Conservation (phyloP, 257 asterid species). For the Gentiana macrophylla region DNA sequence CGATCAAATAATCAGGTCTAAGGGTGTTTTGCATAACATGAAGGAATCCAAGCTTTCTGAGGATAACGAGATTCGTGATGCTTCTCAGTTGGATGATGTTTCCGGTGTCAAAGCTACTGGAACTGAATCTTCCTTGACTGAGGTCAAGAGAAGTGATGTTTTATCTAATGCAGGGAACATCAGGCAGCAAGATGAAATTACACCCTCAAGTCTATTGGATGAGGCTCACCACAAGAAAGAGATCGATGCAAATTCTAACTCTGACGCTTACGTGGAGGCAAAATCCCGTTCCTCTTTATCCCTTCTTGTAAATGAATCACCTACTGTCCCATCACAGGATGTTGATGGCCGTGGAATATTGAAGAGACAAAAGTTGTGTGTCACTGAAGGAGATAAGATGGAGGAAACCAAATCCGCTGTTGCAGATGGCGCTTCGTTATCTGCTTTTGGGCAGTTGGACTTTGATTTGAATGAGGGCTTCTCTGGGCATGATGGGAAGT, state of each 20-base stretch:
- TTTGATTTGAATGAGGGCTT: constrained; percentile 81
- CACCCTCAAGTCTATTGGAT: constrained; percentile 4
- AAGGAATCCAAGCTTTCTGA: constrained; percentile 13
- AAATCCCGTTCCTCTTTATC: constrained; percentile 16
- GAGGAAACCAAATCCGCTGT: constrained; percentile 15
- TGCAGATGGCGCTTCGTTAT: constrained; percentile 12
- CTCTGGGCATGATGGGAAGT: constrained; percentile 55
- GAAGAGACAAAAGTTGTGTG: constrained; percentile 16
- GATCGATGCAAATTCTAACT: constrained; percentile 17
- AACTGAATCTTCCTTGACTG: constrained; percentile 3
- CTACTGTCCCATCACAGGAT: constrained; percentile 18
- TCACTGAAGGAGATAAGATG: constrained; percentile 17
- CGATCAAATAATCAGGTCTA: constrained; percentile 16
- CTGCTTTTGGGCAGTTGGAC: constrained; percentile 24
- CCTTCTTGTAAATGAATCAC: constrained; percentile 12
- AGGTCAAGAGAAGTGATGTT: constrained; percentile 12
- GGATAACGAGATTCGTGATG: neutral
- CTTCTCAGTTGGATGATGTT: neutral
- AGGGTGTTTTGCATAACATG: constrained; percentile 6
- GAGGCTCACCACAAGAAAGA: constrained; percentile 11
- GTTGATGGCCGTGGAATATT: constrained; percentile 12
- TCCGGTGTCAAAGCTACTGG: too few relatives aligned
- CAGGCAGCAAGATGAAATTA: constrained; percentile 16
- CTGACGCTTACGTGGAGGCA: constrained; percentile 10
- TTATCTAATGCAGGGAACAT: constrained; percentile 12